A percentile compares a stretch with the other conserved stretches of the same genome.
Evolutionary conservation across 371 early-diverging fungal species (phyloP).

Genomic region (Mucor mucedo): DNA sequence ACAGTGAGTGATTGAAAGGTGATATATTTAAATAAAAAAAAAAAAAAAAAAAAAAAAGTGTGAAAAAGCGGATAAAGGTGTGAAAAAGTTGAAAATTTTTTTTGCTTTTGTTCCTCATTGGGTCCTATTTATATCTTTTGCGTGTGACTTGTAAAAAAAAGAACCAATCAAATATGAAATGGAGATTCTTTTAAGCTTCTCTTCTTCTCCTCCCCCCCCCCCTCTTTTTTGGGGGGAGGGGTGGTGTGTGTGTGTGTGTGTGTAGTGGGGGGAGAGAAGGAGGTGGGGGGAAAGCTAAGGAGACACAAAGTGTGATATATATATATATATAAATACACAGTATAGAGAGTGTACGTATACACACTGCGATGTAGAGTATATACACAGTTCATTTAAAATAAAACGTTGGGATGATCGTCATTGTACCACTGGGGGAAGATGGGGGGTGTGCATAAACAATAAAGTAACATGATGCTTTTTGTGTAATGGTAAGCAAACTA

Average conservation of each 20-base stretch:
- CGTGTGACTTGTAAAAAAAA: not conserved
- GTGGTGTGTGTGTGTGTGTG: too few relatives aligned
- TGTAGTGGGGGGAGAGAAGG: too few relatives aligned
- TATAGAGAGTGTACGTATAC: not conserved
- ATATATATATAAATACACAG: not conserved
- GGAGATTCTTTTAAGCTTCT: too few relatives aligned
- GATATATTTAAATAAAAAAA: not conserved
- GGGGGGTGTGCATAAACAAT: slow-evolving; percentile 2
- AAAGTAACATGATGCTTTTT: slow-evolving; percentile 15
- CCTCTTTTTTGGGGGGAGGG: not conserved
- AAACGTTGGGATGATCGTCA: not conserved
- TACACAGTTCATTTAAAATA: too few relatives aligned
- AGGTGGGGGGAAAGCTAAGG: too few relatives aligned
- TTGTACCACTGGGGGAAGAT: not conserved
- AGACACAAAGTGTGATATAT: too few relatives aligned
- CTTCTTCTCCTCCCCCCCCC: too few relatives aligned
- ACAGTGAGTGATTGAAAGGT: not conserved
- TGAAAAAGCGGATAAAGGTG: slow-evolving; percentile 23
- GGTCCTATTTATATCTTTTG: slow-evolving; percentile 23
- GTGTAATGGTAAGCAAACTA: slow-evolving; percentile 1
- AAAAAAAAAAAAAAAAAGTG: slow-evolving; percentile 23
- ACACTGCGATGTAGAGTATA: too few relatives aligned
- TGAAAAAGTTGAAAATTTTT: slow-evolving; percentile 17
- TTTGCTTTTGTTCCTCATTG: slow-evolving; percentile 18
- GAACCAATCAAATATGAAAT: slow-evolving; percentile 3